These are phyloP conservation scores for Litchi chinensis DNA, from an alignment of 345 rosid species.

Conservation along the genomic window DNA sequence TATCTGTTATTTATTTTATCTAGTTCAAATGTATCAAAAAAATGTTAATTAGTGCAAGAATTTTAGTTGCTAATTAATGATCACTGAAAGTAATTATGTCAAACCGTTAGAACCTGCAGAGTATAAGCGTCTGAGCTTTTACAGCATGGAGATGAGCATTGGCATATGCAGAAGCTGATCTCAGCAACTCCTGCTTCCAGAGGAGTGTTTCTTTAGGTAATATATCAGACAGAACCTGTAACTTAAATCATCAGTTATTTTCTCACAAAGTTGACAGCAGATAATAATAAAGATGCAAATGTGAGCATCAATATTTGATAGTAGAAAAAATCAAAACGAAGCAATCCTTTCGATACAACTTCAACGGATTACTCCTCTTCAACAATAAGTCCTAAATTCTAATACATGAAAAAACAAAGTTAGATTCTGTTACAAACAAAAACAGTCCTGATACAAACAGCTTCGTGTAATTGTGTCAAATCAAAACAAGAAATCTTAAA, in stretches of 20 bases:
- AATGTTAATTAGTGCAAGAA: too few species aligned
- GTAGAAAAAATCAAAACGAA: neutral
- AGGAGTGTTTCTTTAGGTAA: conserved; percentile 37
- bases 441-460: too few species aligned
- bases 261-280: neutral
- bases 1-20: too few species aligned
- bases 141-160: conserved; percentile 53
- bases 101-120: conserved; percentile 47
- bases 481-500: too few species aligned
- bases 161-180: conserved; percentile 60
- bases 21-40: too few species aligned
- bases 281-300: neutral
- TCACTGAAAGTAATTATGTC: conserved; percentile 5
- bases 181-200: conserved; percentile 47
- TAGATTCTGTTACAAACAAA: too few species aligned
- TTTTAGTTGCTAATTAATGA: neutral
- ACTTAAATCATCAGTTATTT: neutral
- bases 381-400: too few species aligned
- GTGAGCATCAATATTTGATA: neutral
- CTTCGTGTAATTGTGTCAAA: too few species aligned
- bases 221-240: conserved; percentile 35
- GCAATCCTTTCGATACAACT: too few species aligned
- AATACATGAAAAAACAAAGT: too few species aligned
- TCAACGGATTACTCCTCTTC: too few species aligned
- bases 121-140: conserved; percentile 65